These are phyloP conservation scores for Mycena albidolilacea DNA, from an alignment of 768 basidiomycete genomes.

Conservation along the genomic window DNA sequence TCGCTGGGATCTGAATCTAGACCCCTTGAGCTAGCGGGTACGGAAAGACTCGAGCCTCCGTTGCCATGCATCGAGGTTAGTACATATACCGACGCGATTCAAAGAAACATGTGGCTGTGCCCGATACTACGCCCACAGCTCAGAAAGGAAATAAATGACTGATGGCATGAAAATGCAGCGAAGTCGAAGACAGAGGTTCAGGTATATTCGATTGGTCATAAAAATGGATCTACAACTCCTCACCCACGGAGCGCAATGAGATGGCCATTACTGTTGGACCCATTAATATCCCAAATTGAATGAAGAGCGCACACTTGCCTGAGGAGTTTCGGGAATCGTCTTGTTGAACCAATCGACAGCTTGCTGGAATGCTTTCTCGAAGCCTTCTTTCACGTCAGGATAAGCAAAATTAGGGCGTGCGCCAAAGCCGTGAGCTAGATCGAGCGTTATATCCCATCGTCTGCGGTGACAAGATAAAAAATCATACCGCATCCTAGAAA, in stretches of 20 bases:
- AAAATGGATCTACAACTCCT: too few relatives aligned
- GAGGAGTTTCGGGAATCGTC: constrained; percentile 44
- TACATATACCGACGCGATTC: too few relatives aligned
- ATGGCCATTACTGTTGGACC: not conserved
- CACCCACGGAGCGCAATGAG: too few relatives aligned
- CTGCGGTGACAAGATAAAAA: not conserved
- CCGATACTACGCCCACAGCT: not conserved
- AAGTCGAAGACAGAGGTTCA: too few relatives aligned
- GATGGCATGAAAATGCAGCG: not conserved
- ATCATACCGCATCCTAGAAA: constrained; percentile 24
- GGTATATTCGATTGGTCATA: too few relatives aligned
- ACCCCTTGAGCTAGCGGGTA: too few relatives aligned
- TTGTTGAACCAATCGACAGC: constrained; percentile 63
- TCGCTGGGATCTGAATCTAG: too few relatives aligned
- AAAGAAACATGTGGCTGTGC: not conserved
- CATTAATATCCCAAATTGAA: not conserved
- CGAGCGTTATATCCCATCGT: not conserved
- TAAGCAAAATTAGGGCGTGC: constrained; percentile 56
- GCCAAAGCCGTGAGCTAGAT: constrained; percentile 59
- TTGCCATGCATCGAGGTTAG: too few relatives aligned
- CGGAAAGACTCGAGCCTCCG: too few relatives aligned
- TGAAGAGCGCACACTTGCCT: not conserved
- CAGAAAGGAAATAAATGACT: constrained; percentile 5
- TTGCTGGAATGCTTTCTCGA: constrained; percentile 59
- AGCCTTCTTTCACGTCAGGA: constrained; percentile 58